These are phyloP conservation scores for Acorus gramineus DNA, from an alignment of 106 monocot genomes.

Conservation along the genomic window DNA sequence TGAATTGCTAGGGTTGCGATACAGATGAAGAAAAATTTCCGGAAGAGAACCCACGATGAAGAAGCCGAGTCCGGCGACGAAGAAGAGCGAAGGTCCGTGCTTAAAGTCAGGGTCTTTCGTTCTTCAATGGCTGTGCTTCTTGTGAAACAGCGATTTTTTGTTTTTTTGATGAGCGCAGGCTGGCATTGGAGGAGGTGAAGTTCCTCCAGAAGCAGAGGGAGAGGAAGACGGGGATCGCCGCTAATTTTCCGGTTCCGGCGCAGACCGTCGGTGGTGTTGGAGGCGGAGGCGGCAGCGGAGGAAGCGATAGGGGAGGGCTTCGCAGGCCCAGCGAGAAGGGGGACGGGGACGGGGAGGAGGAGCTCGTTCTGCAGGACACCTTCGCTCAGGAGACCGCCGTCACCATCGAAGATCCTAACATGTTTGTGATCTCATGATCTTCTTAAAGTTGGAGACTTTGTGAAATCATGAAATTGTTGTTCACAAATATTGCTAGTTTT, in stretches of 20 bases:
- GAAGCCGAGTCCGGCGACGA: constrained; percentile 20
- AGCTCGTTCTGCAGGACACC: constrained; percentile 82
- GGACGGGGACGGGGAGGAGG: constrained; percentile 31
- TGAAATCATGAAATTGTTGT: too few species aligned
- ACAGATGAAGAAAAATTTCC: constrained; percentile 1
- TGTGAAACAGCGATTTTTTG: neutral
- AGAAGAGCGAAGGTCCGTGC: constrained; percentile 19
- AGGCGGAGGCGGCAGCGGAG: constrained; percentile 24
- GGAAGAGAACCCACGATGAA: constrained; percentile 14
- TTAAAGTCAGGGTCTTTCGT: neutral
- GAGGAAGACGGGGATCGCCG: constrained; percentile 68
- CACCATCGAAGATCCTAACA: constrained; percentile 93
- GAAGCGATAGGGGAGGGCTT: constrained; percentile 18
- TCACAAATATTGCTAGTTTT: too few species aligned
- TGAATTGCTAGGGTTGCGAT: too few species aligned
- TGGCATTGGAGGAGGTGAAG: constrained; percentile 82
- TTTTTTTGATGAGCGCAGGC: constrained; percentile 17
- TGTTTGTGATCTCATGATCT: constrained; percentile 22
- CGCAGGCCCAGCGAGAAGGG: too few species aligned
- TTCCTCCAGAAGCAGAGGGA: constrained; percentile 92
- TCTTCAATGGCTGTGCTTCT: neutral
- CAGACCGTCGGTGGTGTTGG: constrained; percentile 2
- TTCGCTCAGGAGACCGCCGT: constrained; percentile 97
- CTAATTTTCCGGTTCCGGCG: neutral
- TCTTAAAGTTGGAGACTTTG: too few species aligned